A percentile compares a stretch with the other conserved stretches of the same genome.
Conservation (phyloP, 2,329 filamentous ascomycete species). For the Alternaria sp. region DNA sequence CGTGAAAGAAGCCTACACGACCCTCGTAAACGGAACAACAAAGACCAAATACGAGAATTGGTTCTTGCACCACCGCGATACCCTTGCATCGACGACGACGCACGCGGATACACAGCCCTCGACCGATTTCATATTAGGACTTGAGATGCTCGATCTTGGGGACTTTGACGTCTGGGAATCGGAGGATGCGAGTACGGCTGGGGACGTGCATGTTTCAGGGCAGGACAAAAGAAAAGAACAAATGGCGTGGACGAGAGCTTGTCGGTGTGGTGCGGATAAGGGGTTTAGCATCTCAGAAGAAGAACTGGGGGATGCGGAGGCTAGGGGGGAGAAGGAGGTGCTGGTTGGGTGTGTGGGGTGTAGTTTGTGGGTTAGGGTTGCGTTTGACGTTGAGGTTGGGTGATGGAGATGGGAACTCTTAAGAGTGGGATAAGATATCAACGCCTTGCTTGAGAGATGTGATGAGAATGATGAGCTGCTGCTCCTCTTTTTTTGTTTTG, state of each 20-base stretch:
- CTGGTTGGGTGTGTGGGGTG: conserved; percentile 68
- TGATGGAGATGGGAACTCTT: conserved; percentile 15
- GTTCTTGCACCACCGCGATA: conserved; percentile 19
- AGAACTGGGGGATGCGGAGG: conserved; percentile 62
- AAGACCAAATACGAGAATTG: conserved; percentile 56
- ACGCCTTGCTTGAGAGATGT: neutral
- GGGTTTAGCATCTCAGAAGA: conserved; percentile 65
- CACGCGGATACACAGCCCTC: conserved; percentile 11
- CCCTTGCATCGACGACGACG: neutral
- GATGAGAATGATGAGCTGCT: too few relatives aligned
- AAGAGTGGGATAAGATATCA: too few relatives aligned
- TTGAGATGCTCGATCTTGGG: conserved; percentile 67
- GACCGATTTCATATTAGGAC: conserved; percentile 54
- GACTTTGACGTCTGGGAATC: conserved; percentile 50
- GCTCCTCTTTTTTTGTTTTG: neutral
- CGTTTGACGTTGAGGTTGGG: conserved; percentile 63
- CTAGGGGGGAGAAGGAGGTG: conserved; percentile 65
- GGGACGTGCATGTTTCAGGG: neutral
- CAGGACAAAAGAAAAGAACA: conserved; percentile 48
- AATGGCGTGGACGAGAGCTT: conserved; percentile 60
- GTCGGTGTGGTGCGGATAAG: conserved; percentile 66
- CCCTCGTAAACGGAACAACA: conserved; percentile 56
- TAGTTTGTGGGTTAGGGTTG: conserved; percentile 69
- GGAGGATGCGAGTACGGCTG: neutral
- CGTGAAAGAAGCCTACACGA: conserved; percentile 66